phyloP scores from a whole-genome alignment of 2,329 filamentous ascomycete genomes.

The Paecilomyces sp. region DNA sequence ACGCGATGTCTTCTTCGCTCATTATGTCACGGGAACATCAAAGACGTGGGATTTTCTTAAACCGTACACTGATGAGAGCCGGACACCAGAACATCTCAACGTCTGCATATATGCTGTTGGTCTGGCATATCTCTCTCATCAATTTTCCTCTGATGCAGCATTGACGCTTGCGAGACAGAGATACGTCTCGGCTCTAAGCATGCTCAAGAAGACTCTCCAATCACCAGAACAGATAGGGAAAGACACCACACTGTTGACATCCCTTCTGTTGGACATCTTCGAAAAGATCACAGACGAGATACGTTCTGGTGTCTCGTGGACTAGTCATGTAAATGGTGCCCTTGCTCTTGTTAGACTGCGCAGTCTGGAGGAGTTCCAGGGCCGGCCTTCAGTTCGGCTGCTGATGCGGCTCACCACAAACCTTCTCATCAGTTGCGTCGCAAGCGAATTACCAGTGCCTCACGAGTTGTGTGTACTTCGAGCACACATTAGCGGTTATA shows the following conservation, averaged over 20 bases:
- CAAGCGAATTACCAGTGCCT: neutral
- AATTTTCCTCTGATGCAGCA: too few species aligned
- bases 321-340: too few species aligned
- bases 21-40: neutral
- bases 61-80: neutral
- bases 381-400: neutral
- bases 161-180: neutral
- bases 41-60: neutral
- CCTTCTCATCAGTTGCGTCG: neutral
- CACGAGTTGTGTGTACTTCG: neutral
- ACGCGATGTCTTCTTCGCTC: neutral
- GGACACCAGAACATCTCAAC: neutral
- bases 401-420: neutral
- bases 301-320: neutral
- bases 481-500: neutral
- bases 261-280: too few species aligned
- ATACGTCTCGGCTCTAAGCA: too few species aligned
- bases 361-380: neutral
- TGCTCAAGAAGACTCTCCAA: too few species aligned
- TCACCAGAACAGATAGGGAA: too few species aligned
- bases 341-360: neutral
- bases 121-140: too few species aligned
- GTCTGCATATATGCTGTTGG: too few species aligned
- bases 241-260: too few species aligned
- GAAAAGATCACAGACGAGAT: neutral